Base-by-base conservation (phyloP, 2,329 filamentous ascomycete species). In the Pseudocercospora cruenta region DNA sequence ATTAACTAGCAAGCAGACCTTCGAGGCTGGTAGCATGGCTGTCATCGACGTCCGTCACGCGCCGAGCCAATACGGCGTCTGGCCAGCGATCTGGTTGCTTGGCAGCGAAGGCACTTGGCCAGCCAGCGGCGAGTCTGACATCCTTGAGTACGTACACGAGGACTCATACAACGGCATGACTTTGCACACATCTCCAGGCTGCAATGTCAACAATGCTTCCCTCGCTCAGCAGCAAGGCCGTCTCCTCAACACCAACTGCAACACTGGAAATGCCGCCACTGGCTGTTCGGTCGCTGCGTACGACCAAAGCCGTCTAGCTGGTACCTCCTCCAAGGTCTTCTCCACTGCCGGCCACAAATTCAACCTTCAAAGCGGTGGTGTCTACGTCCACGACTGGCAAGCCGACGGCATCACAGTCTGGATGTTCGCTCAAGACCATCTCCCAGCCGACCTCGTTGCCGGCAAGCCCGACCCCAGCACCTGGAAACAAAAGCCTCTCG, bases 401-500 rank as follows among this genome's bases (percentile, higher is more conserved):
- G 84, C 85, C 31, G 76, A 85, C 0, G 83, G 83, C 69, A 95
- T 98, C 78, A 85, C 85, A 47, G 84, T 96, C 70, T 97, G 89
- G 87, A 94, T 92, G 84, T 97, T 96, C 80, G 83, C 89, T 0
- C 89, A 91, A n/a, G 78, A 78, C 68, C 76, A 77, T 14, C 86
- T 94, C 65, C 92, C 91, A 0, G 72, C 78, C 2, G 89, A 94
- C 76, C 87, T 92, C 67, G 74, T 79, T 2, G 77, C 82, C 19
- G 86, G 84, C 22, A 81, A 73, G 4, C 92, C 93, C 0, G 81
- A 92, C 69, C 90, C 92, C 0, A 76, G 80, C 1, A 78, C 74
- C n/a, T 96, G 93, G 90, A 89, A 88, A 16, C 63, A 65, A 12
- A 80, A 77, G 0, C 91, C 94, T 0, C 76, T 85, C 1, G 91